phyloP scores from a whole-genome alignment of 805 yeast genomes.

The Candida fluviatilis region DNA sequence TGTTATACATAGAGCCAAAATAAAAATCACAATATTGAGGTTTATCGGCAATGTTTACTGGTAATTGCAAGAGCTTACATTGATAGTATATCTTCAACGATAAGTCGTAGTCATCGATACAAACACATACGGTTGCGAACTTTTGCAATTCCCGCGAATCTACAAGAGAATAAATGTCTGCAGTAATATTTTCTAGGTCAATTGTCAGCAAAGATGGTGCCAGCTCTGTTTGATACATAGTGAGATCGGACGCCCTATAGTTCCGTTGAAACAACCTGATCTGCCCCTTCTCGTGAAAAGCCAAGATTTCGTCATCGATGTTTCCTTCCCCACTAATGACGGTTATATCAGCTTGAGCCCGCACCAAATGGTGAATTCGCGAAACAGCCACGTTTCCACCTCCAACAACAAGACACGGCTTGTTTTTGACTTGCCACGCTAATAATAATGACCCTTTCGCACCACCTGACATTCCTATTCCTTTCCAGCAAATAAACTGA shows the following conservation, averaged over 20 bases:
- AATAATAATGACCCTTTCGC: constrained; percentile 55
- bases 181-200: constrained; percentile 8
- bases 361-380: constrained; percentile 59
- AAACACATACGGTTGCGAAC: constrained; percentile 67
- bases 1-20: constrained; percentile 73
- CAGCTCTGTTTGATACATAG: constrained; percentile 38
- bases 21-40: constrained; percentile 83
- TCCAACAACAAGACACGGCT: constrained; percentile 69
- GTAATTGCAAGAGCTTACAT: constrained; percentile 42
- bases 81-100: constrained; percentile 55
- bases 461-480: neutral
- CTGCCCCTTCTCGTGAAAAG: constrained; percentile 32
- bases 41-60: constrained; percentile 79
- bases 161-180: constrained; percentile 23
- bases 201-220: neutral
- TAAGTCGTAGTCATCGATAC: constrained; percentile 65
- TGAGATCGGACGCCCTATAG: constrained; percentile 45
- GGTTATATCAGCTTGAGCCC: constrained; percentile 68
- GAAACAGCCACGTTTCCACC: constrained; percentile 77
- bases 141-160: constrained; percentile 31
- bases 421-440: constrained; percentile 70
- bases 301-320: constrained; percentile 24
- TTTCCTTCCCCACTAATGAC: constrained; percentile 46
- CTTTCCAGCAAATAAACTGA: no score
- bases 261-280: constrained; percentile 41